These are phyloP conservation scores for Dysphania ambrosioides DNA, from an alignment of 148 eudicot species.

Conservation along the genomic window DNA sequence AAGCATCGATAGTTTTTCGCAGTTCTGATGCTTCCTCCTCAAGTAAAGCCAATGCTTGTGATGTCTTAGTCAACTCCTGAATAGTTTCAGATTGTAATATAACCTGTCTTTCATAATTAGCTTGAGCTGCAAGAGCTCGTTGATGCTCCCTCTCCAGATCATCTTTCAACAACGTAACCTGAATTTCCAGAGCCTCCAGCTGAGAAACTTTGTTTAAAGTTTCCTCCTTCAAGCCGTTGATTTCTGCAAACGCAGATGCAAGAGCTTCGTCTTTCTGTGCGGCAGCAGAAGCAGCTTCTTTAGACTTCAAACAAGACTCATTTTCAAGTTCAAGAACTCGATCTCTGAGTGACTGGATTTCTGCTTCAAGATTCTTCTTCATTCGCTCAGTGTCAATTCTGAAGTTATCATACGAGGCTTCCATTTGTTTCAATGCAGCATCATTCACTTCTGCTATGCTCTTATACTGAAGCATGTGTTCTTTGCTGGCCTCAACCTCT, in stretches of 20 bases:
- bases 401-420: constrained; percentile 58
- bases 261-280: constrained; percentile 60
- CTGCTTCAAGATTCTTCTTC: constrained; percentile 67
- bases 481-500: constrained; percentile 64
- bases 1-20: constrained; percentile 49
- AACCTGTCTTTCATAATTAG: constrained; percentile 95
- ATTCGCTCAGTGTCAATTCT: constrained; percentile 64
- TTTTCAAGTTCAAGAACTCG: constrained; percentile 58
- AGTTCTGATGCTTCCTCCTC: constrained; percentile 67
- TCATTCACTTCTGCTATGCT: constrained; percentile 89
- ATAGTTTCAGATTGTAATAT: constrained; percentile 90
- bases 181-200: constrained; percentile 49
- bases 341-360: constrained; percentile 52
- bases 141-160: constrained; percentile 75
- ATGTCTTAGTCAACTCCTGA: constrained; percentile 85
- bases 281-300: constrained; percentile 58
- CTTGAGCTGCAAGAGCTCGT: constrained; percentile 63
- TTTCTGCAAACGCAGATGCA: constrained; percentile 56
- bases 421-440: constrained; percentile 78
- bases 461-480: constrained; percentile 90
- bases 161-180: constrained; percentile 54
- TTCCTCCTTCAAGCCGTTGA: constrained; percentile 63
- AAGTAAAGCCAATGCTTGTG: constrained; percentile 61
- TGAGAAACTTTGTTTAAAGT: constrained; percentile 50
- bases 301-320: constrained; percentile 48